Base-by-base conservation (phyloP, 1,284 basidiomycete species). In the Gomphus bonarii region DNA sequence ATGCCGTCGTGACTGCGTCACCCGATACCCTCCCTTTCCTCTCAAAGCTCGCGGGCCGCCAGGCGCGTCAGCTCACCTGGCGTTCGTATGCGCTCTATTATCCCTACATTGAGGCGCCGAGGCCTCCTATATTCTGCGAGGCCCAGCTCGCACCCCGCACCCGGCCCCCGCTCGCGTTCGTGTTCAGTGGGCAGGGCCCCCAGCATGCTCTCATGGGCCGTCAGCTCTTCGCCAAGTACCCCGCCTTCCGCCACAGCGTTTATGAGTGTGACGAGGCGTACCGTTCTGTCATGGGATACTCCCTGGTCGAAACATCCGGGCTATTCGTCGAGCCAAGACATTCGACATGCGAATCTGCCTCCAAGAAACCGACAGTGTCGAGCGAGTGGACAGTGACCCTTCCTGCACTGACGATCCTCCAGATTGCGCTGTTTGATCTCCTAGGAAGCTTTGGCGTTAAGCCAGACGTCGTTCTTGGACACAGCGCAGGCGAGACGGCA, bases 381-480 rank as follows among this genome's bases (percentile, higher is more conserved):
- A 63, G 67, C 69, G 8, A 65, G 68, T 3, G 68, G 69, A 59
- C 71, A 70, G 58, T 74, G 10, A 74, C 65, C 3, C 62, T 73
- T 3, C 70, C 73, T 3, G 65, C 73, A 0, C 57, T 77, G 9
- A 64, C 72, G 0, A 73, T 77, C 51, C 54, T 75, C 56, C 76
- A 78, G 60, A 70, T 77, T 4, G 76, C 75, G 0, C 60, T 76
- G 2, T 68, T 71, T 54, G 76, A 78, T 50, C 63, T 72, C 1
- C 62, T 77, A 0, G 55, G 58, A 5, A 63, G 62, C 28, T 49
- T 74, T 9, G 72, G 72, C 8, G 55, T 75, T 22, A 58, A 58
- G 5, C 73, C 75, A 0, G 67, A 73, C 47, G 63, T 65, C 3
- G 60, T 76, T 10, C 50, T 76, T 8, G 75, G 74, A 0, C 73